Percentiles rank a stretch among this genome's conserved stretches.
Evolutionary conservation across 108 stramenopile genomes (phyloP).

Genomic region (Phaeodactylum tricornutum): DNA sequence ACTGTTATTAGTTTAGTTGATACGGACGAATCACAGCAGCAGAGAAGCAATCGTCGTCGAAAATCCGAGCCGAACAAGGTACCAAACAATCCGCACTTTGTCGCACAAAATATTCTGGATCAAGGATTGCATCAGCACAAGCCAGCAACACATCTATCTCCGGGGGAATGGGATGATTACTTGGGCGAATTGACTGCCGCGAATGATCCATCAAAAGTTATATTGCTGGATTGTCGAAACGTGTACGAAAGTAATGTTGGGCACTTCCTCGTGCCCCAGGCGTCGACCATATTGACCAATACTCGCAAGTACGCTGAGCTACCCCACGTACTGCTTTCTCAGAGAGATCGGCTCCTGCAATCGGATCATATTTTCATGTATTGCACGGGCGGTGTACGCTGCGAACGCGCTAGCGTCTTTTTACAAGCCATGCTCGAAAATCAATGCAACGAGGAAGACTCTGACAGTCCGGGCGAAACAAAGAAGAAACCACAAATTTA

Average conservation of each 20-base stretch:
- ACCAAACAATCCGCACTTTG: neutral
- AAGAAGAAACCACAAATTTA: slow-evolving; percentile 30
- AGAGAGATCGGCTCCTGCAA: slow-evolving; percentile 9
- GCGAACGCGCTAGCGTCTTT: slow-evolving; percentile 65
- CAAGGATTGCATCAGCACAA: slow-evolving; percentile 26
- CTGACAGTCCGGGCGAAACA: slow-evolving; percentile 17
- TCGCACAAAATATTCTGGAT: neutral
- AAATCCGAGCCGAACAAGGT: neutral
- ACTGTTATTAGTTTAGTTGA: slow-evolving; percentile 69
- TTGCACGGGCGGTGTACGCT: slow-evolving; percentile 73
- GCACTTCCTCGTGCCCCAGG: slow-evolving; percentile 35
- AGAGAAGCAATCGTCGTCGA: slow-evolving; percentile 12
- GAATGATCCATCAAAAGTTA: slow-evolving; percentile 1
- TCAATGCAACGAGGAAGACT: slow-evolving; percentile 20
- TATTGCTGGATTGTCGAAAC: slow-evolving; percentile 70
- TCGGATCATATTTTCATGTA: slow-evolving; percentile 62
- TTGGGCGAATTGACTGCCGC: slow-evolving; percentile 12
- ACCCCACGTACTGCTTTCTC: slow-evolving; percentile 35
- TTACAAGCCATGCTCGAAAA: slow-evolving; percentile 41
- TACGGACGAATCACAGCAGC: slow-evolving; percentile 6
- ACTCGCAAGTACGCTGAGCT: slow-evolving; percentile 80
- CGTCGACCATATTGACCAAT: slow-evolving; percentile 47
- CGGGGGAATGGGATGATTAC: slow-evolving; percentile 58
- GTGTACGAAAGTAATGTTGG: slow-evolving; percentile 70
- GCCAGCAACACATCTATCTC: slow-evolving; percentile 51